Evolutionary conservation across 371 early-diverging fungal genomes (phyloP).

Genomic region (Mortierella sp.): DNA sequence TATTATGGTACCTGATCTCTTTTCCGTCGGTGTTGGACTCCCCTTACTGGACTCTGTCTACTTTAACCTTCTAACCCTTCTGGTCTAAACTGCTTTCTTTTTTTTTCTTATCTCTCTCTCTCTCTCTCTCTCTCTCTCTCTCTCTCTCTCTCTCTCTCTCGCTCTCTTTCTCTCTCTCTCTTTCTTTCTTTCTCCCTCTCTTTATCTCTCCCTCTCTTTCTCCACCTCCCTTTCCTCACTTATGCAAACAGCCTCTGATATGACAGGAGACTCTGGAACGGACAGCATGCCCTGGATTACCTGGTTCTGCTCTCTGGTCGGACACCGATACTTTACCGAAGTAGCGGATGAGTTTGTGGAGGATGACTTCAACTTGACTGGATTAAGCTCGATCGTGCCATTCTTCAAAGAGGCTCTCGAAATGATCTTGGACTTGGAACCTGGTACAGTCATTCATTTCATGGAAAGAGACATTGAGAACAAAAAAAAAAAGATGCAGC

Average conservation of each 20-base stretch:
- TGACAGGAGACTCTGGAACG: slow-evolving; percentile 45
- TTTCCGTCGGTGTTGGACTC: background rate
- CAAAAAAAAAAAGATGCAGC: background rate
- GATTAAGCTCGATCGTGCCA: slow-evolving; percentile 81
- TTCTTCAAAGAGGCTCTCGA: slow-evolving; percentile 86
- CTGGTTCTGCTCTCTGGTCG: slow-evolving; percentile 88
- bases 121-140: background rate
- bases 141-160: no score
- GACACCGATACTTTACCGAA: slow-evolving; percentile 87
- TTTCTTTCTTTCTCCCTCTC: background rate
- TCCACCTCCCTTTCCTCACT: background rate
- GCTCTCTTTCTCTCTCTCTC: background rate
- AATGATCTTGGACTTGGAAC: slow-evolving; percentile 87
- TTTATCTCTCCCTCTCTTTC: no score
- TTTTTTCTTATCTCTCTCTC: background rate
- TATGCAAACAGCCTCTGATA: slow-evolving; percentile 31
- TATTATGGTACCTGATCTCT: slow-evolving; percentile 35
- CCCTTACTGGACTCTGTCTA: background rate
- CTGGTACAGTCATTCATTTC: slow-evolving; percentile 54
- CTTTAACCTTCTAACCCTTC: background rate
- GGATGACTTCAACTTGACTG: slow-evolving; percentile 95
- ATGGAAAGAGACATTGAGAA: background rate
- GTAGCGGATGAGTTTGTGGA: slow-evolving; percentile 90
- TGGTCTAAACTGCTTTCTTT: background rate
- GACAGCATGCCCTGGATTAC: slow-evolving; percentile 79